Conservation (phyloP, 208 protist genomes). For the Leishmania arabica region DNA sequence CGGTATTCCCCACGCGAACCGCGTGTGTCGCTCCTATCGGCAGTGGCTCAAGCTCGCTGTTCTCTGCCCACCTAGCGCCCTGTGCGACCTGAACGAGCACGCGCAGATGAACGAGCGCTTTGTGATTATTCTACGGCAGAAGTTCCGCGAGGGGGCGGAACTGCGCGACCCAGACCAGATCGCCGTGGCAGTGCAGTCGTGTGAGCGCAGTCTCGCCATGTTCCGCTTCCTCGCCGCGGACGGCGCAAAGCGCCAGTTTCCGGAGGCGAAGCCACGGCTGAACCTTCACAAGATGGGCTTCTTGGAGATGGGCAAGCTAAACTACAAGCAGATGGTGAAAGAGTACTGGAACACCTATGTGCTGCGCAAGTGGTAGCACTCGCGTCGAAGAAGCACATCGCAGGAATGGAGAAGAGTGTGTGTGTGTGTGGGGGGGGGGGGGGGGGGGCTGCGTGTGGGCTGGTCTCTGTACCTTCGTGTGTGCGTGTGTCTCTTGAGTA, state of each 20-base stretch:
- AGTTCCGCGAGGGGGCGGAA: conserved; percentile 80
- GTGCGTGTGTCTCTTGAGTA: not conserved
- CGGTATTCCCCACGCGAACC: conserved; percentile 76
- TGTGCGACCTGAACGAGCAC: conserved; percentile 88
- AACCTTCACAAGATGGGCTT: conserved; percentile 91
- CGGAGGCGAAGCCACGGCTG: conserved; percentile 77
- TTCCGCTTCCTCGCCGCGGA: conserved; percentile 83
- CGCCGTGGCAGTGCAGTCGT: conserved; percentile 79
- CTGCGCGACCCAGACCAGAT: conserved; percentile 83
- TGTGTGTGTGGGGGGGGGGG: too few relatives aligned
- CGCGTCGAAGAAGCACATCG: not conserved
- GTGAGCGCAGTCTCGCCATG: conserved; percentile 85
- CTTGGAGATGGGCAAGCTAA: conserved; percentile 85
- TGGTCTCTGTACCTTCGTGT: not conserved
- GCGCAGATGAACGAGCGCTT: conserved; percentile 91
- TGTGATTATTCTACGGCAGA: conserved; percentile 86
- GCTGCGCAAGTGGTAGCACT: conserved; percentile 75
- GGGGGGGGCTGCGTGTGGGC: not conserved
- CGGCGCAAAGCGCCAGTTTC: conserved; percentile 82
- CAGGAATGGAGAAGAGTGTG: not conserved
- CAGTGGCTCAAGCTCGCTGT: conserved; percentile 90
- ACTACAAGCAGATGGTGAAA: conserved; percentile 89
- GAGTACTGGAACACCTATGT: conserved; percentile 92
- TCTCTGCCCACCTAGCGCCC: conserved; percentile 70
- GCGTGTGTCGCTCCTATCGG: conserved; percentile 77